Evolutionary conservation across 2,329 filamentous ascomycete species (phyloP).

Genomic region (Pseudogymnoascus destructans): DNA sequence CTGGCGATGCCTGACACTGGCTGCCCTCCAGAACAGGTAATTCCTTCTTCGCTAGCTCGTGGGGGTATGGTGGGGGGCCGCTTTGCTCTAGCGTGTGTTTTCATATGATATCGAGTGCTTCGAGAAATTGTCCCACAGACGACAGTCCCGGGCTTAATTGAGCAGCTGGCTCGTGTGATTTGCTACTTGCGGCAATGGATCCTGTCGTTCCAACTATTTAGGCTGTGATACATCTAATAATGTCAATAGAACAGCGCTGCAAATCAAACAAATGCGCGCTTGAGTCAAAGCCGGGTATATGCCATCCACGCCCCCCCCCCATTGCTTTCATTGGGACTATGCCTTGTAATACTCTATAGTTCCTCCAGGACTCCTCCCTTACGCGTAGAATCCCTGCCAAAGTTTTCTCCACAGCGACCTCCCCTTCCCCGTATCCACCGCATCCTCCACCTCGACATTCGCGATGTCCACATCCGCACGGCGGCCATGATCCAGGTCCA

Average conservation of each 20-base stretch:
- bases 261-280: neutral
- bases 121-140: no score
- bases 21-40: no score
- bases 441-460: conserved; percentile 24
- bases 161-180: no score
- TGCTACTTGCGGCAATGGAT: no score
- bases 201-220: neutral
- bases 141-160: no score
- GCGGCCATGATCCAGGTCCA: conserved; percentile 44
- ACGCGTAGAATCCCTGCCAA: neutral
- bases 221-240: neutral
- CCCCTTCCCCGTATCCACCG: neutral
- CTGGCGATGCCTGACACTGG: no score
- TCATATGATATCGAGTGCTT: no score
- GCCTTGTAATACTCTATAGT: neutral
- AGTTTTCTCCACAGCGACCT: neutral
- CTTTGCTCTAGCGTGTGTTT: no score
- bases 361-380: neutral
- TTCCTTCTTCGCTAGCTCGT: no score
- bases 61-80: no score
- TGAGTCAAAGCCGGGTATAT: neutral
- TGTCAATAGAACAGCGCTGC: neutral
- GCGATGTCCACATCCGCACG: conserved; percentile 40
- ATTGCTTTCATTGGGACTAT: neutral
- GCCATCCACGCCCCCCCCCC: neutral